Evolutionary conservation across 2,329 filamentous ascomycete genomes (phyloP), one percentile per base, ranked within the genome.

Genomic region (Ophiostoma angusticollis): DNA sequence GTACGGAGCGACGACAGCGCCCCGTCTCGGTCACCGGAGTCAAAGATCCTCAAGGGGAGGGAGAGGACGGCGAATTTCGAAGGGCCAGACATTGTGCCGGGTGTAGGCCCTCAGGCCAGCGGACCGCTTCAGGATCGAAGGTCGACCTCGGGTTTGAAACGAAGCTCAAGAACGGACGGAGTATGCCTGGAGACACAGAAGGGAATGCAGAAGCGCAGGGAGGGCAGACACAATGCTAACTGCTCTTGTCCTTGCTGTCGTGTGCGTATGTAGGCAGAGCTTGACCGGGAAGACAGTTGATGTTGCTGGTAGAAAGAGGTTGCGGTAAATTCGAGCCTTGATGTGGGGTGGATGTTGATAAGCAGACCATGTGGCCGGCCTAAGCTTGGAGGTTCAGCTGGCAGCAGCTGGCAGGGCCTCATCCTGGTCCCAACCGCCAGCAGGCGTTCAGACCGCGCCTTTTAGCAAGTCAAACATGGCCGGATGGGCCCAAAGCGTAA

Each of bases 51-150:
- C 49, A 83, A 79, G 43, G 91, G 91, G 46, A 98, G 73, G 46
- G 91, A 96, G 51, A 96, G 72, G 54, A 96, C 74, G 52, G 87
- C 74, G 68, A 93, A 96, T 55, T 77, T 86, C 50, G 62, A 58
- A 39, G 65, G 45, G 34, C 52, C 49, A 35, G 59, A 57, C 67
- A 70, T 71, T 46, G 40, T 47, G 41, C 27, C 28, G 29, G 32
- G 35, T 30, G 31, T 48, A 49, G 40, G n/a, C n/a, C n/a, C n/a
- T n/a, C n/a, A n/a, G n/a, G n/a, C n/a, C n/a, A n/a, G n/a, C n/a
- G n/a, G n/a, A n/a, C n/a, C n/a, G n/a, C n/a, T n/a, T n/a, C n/a
- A n/a, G n/a, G n/a, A n/a, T n/a, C n/a, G n/a, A n/a, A n/a, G n/a
- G n/a, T n/a, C n/a, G n/a, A n/a, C n/a, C n/a, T n/a, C n/a, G n/a